A percentile compares a stretch with the other conserved stretches of the same genome.
Conservation (phyloP, 192 early-diverging fungal genomes). For the Mortierella alpina region DNA sequence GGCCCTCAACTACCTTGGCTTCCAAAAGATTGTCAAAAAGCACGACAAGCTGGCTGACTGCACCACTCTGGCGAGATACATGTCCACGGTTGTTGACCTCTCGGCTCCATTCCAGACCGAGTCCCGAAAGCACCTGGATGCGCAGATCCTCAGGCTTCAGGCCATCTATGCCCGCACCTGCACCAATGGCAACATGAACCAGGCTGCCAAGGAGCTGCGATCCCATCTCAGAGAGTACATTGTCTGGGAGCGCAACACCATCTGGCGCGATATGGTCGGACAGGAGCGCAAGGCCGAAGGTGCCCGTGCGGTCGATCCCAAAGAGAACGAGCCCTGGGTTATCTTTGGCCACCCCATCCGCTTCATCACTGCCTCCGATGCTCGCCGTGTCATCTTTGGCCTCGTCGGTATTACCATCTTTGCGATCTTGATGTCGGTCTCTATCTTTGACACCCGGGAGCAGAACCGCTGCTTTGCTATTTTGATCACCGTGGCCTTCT, state of each 20-base stretch:
- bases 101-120: conserved; percentile 66
- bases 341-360: conserved; percentile 27
- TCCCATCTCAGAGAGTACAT: conserved; percentile 73
- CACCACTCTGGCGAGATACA: conserved; percentile 48
- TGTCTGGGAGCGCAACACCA: conserved; percentile 79
- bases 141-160: conserved; percentile 65
- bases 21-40: conserved; percentile 94
- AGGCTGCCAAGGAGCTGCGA: conserved; percentile 70
- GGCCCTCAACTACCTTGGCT: conserved; percentile 87
- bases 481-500: conserved; percentile 80
- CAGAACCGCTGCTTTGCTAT: conserved; percentile 91
- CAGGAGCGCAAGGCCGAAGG: conserved; percentile 66
- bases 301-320: conserved; percentile 49
- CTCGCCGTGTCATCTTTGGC: conserved; percentile 51
- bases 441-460: conserved; percentile 73
- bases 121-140: conserved; percentile 60
- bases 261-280: conserved; percentile 84
- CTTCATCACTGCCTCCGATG: conserved; percentile 8
- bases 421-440: conserved; percentile 64
- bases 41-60: conserved; percentile 89
- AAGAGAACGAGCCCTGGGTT: conserved; percentile 32
- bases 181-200: conserved; percentile 62
- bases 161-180: conserved; percentile 72
- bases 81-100: conserved; percentile 63
- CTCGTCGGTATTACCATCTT: conserved; percentile 66